Evolutionary conservation across 257 asterid genomes (phyloP).

Genomic region (Leonotis leonurus): DNA sequence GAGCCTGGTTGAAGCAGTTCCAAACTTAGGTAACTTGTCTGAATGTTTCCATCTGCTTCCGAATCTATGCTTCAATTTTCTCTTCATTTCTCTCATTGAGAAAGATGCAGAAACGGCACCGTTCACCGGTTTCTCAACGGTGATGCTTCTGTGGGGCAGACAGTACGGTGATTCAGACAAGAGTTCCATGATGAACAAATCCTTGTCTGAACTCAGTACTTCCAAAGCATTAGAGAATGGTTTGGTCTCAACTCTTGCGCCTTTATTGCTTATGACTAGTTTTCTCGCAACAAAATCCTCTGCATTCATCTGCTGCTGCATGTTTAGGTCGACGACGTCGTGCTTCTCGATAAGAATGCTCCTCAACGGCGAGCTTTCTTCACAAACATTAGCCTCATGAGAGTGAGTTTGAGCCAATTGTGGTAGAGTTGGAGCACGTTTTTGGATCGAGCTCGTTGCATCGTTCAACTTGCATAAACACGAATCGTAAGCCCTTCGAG

Average conservation of each 20-base stretch:
- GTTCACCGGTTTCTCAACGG: not conserved
- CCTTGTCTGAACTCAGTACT: conserved; percentile 38
- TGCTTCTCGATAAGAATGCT: conserved; percentile 8
- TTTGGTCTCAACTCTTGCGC: conserved; percentile 16
- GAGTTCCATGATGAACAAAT: conserved; percentile 13
- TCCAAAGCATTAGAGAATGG: conserved; percentile 55
- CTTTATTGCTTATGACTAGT: not conserved
- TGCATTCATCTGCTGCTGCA: conserved; percentile 37
- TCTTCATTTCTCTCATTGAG: conserved; percentile 41
- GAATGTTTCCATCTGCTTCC: conserved; percentile 27
- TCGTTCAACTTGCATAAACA: not conserved
- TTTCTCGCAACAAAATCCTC: conserved; percentile 23
- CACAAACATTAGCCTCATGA: not conserved
- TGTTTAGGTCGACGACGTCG: conserved; percentile 23
- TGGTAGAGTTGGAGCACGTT: not conserved
- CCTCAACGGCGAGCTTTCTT: not conserved
- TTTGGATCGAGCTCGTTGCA: not conserved
- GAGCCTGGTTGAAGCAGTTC: not conserved
- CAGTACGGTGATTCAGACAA: conserved; percentile 34
- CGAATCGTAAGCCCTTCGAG: conserved; percentile 8
- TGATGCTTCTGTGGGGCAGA: not conserved
- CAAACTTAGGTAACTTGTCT: not conserved
- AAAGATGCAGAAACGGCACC: conserved; percentile 5
- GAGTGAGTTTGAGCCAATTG: not conserved
- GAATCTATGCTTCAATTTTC: conserved; percentile 33